Conservation (phyloP, 2,329 filamentous ascomycete species). For the Trichoderma guizhouense region DNA sequence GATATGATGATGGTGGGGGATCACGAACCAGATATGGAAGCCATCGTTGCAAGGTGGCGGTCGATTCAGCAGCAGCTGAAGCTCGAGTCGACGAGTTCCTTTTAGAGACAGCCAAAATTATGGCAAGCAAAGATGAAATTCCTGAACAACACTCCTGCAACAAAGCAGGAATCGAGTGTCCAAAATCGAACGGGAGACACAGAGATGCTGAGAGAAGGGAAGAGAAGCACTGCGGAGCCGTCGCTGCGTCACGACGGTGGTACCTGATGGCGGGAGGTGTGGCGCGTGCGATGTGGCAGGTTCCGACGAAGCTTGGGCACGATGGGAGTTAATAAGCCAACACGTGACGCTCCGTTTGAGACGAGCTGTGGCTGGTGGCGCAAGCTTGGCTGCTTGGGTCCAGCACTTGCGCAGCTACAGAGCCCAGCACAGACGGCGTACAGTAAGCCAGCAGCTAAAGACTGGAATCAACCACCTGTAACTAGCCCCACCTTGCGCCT, state of each 20-base stretch:
- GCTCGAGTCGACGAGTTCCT: not conserved
- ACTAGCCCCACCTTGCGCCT: slow-evolving; percentile 11
- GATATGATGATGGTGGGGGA: slow-evolving; percentile 20
- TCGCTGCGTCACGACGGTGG: slow-evolving; percentile 32
- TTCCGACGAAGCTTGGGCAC: not conserved
- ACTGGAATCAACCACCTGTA: not conserved
- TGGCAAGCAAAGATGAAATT: not conserved
- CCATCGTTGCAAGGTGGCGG: slow-evolving; percentile 41
- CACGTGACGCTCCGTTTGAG: not conserved
- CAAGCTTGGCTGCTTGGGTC: not conserved
- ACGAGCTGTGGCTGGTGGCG: not conserved
- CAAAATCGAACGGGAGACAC: not conserved
- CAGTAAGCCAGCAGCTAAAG: not conserved
- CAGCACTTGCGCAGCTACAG: not conserved
- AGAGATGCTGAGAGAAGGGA: not conserved
- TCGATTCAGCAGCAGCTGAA: slow-evolving; percentile 9
- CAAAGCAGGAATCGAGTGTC: not conserved
- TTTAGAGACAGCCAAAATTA: not conserved
- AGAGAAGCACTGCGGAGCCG: not conserved
- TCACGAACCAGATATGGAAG: slow-evolving; percentile 51
- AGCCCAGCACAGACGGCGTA: no score
- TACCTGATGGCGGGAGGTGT: slow-evolving; percentile 27
- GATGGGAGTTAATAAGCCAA: not conserved
- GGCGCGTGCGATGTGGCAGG: not conserved
- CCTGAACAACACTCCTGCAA: not conserved